Evolutionary conservation across 2,329 filamentous ascomycete species (phyloP).

Genomic region (Colletotrichum chrysophilum): DNA sequence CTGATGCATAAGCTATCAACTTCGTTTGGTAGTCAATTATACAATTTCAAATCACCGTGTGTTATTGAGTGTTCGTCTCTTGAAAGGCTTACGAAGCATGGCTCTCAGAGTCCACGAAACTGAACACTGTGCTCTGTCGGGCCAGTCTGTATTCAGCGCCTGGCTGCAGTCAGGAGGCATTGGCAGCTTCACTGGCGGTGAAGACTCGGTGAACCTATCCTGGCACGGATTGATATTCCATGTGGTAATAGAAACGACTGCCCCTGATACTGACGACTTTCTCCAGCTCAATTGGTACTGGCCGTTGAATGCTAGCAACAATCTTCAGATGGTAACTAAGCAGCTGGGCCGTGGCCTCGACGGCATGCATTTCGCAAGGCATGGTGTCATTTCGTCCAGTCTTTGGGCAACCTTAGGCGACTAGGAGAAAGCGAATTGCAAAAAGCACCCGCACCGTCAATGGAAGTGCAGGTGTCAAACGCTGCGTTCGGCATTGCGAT

Average conservation of each 20-base stretch:
- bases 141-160: neutral
- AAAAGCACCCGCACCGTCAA: neutral
- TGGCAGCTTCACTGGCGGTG: neutral
- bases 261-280: neutral
- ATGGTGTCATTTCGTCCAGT: neutral
- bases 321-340: neutral
- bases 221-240: neutral
- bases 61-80: no score
- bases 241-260: conserved; percentile 16
- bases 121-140: neutral
- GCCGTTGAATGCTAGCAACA: neutral
- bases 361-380: neutral
- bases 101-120: neutral
- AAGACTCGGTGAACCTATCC: neutral
- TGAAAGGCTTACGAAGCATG: neutral
- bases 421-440: neutral
- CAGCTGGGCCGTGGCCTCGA: neutral
- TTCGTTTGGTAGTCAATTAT: no score
- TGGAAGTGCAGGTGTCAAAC: neutral
- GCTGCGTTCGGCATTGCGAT: neutral
- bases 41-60: no score
- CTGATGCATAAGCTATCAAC: no score
- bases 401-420: neutral
- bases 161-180: neutral
- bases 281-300: neutral